Conservation (phyloP, 495 filamentous ascomycete genomes). For the Glutinoglossum americanum region DNA sequence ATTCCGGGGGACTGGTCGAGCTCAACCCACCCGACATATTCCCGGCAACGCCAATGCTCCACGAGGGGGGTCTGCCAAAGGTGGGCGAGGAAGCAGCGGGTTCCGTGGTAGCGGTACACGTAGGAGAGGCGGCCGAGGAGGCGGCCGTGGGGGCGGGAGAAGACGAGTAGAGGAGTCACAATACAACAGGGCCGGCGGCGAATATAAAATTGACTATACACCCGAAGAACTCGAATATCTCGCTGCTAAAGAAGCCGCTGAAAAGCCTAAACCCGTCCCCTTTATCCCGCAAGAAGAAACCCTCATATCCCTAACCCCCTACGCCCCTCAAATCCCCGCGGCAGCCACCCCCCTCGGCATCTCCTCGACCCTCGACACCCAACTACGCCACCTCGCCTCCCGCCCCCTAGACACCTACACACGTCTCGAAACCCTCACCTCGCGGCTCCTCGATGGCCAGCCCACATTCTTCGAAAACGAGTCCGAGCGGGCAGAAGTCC, state of each 20-base stretch:
- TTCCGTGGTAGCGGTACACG: neutral
- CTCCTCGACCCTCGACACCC: neutral
- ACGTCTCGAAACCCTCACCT: neutral
- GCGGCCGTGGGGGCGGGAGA: neutral
- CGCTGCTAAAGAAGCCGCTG: neutral
- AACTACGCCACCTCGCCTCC: neutral
- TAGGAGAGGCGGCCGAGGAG: neutral
- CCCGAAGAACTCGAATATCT: neutral
- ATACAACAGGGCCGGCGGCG: neutral
- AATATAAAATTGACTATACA: neutral
- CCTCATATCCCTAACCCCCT: neutral
- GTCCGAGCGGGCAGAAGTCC: neutral
- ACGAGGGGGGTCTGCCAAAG: too few relatives aligned
- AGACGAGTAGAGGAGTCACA: neutral
- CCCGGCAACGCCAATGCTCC: too few relatives aligned
- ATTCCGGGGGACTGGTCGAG: neutral
- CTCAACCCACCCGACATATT: too few relatives aligned
- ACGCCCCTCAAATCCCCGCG: neutral
- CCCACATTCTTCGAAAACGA: slow-evolving; percentile 3
- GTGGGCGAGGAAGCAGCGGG: neutral
- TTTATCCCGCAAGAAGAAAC: neutral
- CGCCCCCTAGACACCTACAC: neutral
- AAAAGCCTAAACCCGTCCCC: neutral
- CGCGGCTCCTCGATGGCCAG: neutral
- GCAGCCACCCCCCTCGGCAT: neutral